Evolutionary conservation across 257 asterid species (phyloP).

Genomic region (Orobanche coerulescens): DNA sequence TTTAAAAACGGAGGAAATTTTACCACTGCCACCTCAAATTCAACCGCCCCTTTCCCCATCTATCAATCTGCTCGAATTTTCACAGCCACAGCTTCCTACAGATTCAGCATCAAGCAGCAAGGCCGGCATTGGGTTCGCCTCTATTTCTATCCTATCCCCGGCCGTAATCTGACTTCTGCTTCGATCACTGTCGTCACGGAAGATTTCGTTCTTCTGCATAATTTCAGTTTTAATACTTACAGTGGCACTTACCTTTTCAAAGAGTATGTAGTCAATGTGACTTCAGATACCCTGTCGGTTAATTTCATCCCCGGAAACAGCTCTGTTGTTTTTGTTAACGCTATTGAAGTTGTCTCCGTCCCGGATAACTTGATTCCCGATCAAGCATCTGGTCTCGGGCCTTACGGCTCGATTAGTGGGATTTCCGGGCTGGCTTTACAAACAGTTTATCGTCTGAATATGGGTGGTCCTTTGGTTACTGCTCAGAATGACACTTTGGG

Average conservation of each 20-base stretch:
- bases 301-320: slow-evolving; percentile 45
- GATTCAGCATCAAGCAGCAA: slow-evolving; percentile 32
- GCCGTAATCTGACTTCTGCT: slow-evolving; percentile 44
- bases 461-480: slow-evolving; percentile 68
- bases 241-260: slow-evolving; percentile 47
- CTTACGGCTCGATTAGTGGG: slow-evolving; percentile 33
- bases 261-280: slow-evolving; percentile 56
- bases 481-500: slow-evolving; percentile 67
- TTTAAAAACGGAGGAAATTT: slow-evolving; percentile 40
- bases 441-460: slow-evolving; percentile 56
- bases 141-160: slow-evolving; percentile 51
- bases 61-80: slow-evolving; percentile 55
- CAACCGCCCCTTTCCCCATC: slow-evolving; percentile 52
- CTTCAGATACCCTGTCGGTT: slow-evolving; percentile 39
- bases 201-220: slow-evolving; percentile 49
- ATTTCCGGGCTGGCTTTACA: slow-evolving; percentile 46
- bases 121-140: slow-evolving; percentile 78
- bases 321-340: slow-evolving; percentile 60
- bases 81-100: slow-evolving; percentile 42
- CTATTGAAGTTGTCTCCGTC: slow-evolving; percentile 60
- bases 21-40: slow-evolving; percentile 37
- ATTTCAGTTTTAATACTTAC: slow-evolving; percentile 42
- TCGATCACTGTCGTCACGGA: slow-evolving; percentile 55
- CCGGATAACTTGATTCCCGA: slow-evolving; percentile 52
- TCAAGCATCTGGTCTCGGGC: slow-evolving; percentile 34